Evolutionary conservation across 2,329 filamentous ascomycete species (phyloP), one percentile per base, ranked within the genome.

Genomic region (Colletotrichum spinosum): DNA sequence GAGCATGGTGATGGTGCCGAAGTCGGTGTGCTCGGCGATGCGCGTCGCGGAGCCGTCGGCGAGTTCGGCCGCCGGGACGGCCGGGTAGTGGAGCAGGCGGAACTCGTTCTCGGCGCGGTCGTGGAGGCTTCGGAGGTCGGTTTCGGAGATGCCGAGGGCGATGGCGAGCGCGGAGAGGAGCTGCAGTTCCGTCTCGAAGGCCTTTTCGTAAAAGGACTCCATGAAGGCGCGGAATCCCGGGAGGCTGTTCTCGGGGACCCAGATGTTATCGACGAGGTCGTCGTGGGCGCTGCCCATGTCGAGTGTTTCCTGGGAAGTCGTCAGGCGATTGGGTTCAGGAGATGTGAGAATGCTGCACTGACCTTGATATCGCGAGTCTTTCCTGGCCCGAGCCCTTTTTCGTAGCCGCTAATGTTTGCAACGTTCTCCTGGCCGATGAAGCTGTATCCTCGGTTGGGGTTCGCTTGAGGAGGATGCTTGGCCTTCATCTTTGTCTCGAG

Each of bases 51-150:
- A 49, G 17, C 54, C 54, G 17, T 63, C 55, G 5, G 39, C 80
- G 6, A 77, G 82, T 34, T 70, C 80, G 15, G 80, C 79, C 1
- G 76, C 80, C 8, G 81, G 78, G 63, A 62, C 74, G 8, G 68
- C 53, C 3, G 67, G 68, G 8, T 68, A 70, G 44, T 69, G 65
- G 4, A 68, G 60, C 10, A 70, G 51, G 9, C 68, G 68, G 34
- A 70, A 58, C 55, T 70, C 65, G 17, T 67, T 69, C 15, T 67
- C 59, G 17, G 51, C 60, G 12, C 58, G 57, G 39, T 66, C 55
- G 48, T 65, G 57, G 37, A 67, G 57, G 2, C 50, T 8, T 37
- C 25, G 42, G 4, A 68, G 38, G 34, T 62, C 51, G 15, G 69
- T 68, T 3, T 72, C 70, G 3, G 72, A 68, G 1, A 79, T 67